Percentiles rank a stretch among this genome's conserved stretches.
Conservation (phyloP, 352 stramenopile species). For the Globisporangium takayamanum region DNA sequence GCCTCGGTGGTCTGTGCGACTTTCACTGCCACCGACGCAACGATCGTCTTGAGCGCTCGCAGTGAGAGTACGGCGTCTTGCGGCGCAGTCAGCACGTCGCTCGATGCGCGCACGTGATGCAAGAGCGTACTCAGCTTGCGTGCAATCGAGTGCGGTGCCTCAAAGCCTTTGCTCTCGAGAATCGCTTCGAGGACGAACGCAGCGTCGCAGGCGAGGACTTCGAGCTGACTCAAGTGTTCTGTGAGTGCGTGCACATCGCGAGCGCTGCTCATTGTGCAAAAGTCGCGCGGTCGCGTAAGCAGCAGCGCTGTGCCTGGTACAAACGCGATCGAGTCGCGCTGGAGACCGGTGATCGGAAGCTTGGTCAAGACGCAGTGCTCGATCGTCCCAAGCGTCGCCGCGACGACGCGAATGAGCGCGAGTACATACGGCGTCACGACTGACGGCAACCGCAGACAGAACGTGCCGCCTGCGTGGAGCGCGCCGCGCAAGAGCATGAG, state of each 20-base stretch:
- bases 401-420: constrained; percentile 23
- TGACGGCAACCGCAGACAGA: constrained; percentile 21
- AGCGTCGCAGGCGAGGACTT: constrained; percentile 20
- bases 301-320: constrained; percentile 30
- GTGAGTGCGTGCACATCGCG: constrained; percentile 8
- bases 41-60: constrained; percentile 6
- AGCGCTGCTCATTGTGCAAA: not conserved
- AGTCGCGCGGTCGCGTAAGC: constrained; percentile 6
- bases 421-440: not conserved
- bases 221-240: constrained; percentile 24
- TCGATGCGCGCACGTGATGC: constrained; percentile 12
- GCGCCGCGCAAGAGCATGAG: constrained; percentile 37
- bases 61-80: not conserved
- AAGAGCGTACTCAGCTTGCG: constrained; percentile 20
- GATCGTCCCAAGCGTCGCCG: constrained; percentile 17
- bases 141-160: constrained; percentile 4
- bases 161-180: constrained; percentile 24
- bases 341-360: constrained; percentile 20
- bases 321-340: constrained; percentile 27
- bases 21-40: constrained; percentile 4
- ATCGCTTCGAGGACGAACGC: constrained; percentile 29
- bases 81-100: not conserved
- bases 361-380: constrained; percentile 34
- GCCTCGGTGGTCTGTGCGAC: constrained; percentile 8
- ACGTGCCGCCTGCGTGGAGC: constrained; percentile 31